Conservation (phyloP, 768 basidiomycete genomes). For the Xerocomellus chrysenteron region DNA sequence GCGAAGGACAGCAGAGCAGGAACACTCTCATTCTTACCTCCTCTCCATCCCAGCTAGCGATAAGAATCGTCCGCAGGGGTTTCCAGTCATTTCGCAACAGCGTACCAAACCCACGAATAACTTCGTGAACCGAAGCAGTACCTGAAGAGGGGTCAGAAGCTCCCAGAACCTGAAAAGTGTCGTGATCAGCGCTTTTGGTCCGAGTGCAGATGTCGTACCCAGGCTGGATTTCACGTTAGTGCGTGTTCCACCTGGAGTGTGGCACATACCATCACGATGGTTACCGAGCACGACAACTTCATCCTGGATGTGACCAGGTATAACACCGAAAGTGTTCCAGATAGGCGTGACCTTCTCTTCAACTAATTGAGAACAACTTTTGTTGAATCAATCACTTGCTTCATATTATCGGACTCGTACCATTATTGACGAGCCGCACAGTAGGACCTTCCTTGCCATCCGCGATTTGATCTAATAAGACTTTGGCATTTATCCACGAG, state of each 20-base stretch:
- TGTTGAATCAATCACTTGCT: not conserved
- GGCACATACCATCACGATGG: conserved; percentile 78
- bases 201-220: conserved; percentile 14
- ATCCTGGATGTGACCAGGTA: conserved; percentile 81
- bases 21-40: conserved; percentile 40
- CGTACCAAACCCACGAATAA: conserved; percentile 53
- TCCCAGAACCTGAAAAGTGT: conserved; percentile 41
- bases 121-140: conserved; percentile 54
- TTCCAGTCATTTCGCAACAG: conserved; percentile 61
- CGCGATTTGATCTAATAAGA: conserved; percentile 51
- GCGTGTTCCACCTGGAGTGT: not conserved
- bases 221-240: conserved; percentile 21
- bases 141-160: conserved; percentile 58
- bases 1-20: not conserved
- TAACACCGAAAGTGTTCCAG: conserved; percentile 85
- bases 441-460: conserved; percentile 36
- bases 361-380: conserved; percentile 40
- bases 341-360: conserved; percentile 83
- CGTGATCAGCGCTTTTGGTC: not conserved
- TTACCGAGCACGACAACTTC: conserved; percentile 87
- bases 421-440: conserved; percentile 56
- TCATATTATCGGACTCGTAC: conserved; percentile 29
- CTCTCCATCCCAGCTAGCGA: conserved; percentile 83
- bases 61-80: conserved; percentile 66
- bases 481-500: conserved; percentile 80